Base-by-base conservation (phyloP, 306 rosid species). In the Vigna unguiculata region DNA sequence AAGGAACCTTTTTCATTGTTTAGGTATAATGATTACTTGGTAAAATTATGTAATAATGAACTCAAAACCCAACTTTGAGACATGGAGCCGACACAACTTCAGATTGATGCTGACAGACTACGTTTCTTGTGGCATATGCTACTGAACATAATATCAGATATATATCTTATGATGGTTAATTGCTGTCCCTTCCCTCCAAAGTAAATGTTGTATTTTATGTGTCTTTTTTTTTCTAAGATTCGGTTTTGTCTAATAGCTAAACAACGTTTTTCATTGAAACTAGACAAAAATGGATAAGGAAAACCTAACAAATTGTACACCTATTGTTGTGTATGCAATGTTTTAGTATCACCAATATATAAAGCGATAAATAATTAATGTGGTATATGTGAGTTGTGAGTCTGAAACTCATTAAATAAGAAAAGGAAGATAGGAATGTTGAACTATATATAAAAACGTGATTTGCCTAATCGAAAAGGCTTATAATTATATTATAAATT, bases 41-140 rank as follows among this genome's bases (percentile, higher is more conserved):
- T 73, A 54, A 80, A 66, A 80, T 66, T 24, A 58, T 21, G 65
- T 24, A 46, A 74, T 74, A 36, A 80, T 64, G 21, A 43, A n/a
- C 47, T 45, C 71, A 55, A 55, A 74, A 36, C 74, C 61, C 45
- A 46, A 65, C 54, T 41, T 64, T 57, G 80, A 36, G 48, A 74
- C 84, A 74, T 32, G 7, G 46, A 43, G 46, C 20, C 51, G 64
- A 74, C 83, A 80, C 17, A 57, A 74, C 13, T 59, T 48, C 25
- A 48, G 28, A 19, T 59, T 68, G 77, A 75, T 52, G 65, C 15
- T 69, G 81, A 61, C 59, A 69, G 14, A 59, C 74, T 55, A 48
- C 34, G 57, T 19, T 74, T 60, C 30, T 60, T 47, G 60, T 60
- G 34, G 49, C 71, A 28, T 30, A 57, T 72, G 55, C 25, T 10